These are phyloP conservation scores for Backusella sp. DNA, from an alignment of 192 early-diverging fungal genomes.

Conservation along the genomic window DNA sequence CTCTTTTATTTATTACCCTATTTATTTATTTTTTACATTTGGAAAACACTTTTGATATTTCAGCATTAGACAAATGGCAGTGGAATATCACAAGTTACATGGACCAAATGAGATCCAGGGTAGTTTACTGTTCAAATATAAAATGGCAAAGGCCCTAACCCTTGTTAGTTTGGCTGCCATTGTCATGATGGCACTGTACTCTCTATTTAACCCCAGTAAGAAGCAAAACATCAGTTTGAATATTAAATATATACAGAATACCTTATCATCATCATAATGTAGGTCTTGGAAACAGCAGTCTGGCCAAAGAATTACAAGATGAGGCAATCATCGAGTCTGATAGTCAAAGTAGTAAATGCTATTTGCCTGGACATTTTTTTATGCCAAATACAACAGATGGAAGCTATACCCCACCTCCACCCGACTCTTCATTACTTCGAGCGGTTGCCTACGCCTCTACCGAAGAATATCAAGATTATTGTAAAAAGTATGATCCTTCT, in stretches of 20 bases:
- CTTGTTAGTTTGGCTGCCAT: conserved; percentile 30
- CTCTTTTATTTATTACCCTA: not conserved
- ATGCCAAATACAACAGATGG: conserved; percentile 28
- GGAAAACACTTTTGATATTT: not conserved
- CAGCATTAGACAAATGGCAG: conserved; percentile 1
- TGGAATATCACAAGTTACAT: conserved; percentile 6
- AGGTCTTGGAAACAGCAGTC: not conserved
- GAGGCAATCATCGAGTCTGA: not conserved
- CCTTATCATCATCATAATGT: not conserved
- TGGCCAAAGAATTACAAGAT: not conserved
- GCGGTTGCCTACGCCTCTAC: conserved; percentile 7
- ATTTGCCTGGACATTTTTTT: conserved; percentile 8
- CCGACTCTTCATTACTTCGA: conserved; percentile 14
- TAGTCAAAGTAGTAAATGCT: conserved; percentile 11
- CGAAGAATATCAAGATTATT: conserved; percentile 22
- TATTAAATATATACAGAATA: not conserved
- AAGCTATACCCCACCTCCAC: conserved; percentile 29
- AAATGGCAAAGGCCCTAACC: conserved; percentile 26
- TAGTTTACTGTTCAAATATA: conserved; percentile 28
- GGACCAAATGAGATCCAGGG: not conserved
- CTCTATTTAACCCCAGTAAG: conserved; percentile 31
- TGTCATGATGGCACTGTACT: conserved; percentile 22
- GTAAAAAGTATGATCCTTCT: conserved; percentile 20
- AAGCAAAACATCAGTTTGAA: not conserved
- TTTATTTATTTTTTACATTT: not conserved